Conservation (phyloP, 805 yeast genomes). For the Wilhelminamyces savonicus region DNA sequence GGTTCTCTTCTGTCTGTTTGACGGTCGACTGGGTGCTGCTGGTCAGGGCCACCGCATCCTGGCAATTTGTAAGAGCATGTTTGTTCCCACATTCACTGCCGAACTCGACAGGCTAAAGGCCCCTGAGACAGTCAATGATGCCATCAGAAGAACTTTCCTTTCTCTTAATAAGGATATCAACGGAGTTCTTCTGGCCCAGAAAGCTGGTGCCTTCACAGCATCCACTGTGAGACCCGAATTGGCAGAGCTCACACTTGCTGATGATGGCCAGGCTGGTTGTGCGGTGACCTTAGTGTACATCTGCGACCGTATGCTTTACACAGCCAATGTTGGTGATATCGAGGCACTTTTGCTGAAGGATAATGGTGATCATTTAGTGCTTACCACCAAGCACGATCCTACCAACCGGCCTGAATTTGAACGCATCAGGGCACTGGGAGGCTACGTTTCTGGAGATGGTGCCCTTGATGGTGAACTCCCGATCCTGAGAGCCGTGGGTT, state of each 20-base stretch:
- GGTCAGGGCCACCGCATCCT: constrained; percentile 60
- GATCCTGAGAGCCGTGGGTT: constrained; percentile 90
- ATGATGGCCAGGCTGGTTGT: constrained; percentile 75
- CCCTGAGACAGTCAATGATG: constrained; percentile 56
- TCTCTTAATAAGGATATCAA: constrained; percentile 78
- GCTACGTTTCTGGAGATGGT: constrained; percentile 80
- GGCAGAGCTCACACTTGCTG: constrained; percentile 48
- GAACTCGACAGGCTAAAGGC: constrained; percentile 47
- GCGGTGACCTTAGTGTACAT: constrained; percentile 79
- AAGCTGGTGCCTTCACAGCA: constrained; percentile 35
- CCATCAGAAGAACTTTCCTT: constrained; percentile 76
- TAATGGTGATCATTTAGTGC: constrained; percentile 71
- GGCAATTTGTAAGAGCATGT: constrained; percentile 62
- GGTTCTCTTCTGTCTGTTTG: constrained; percentile 74
- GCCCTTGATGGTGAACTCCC: constrained; percentile 76
- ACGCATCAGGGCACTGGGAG: constrained; percentile 86
- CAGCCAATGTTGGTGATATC: constrained; percentile 90
- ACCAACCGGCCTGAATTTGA: constrained; percentile 72
- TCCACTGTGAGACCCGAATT: constrained; percentile 36
- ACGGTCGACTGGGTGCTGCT: constrained; percentile 64
- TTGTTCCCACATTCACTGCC: constrained; percentile 59
- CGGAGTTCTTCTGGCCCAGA: constrained; percentile 42
- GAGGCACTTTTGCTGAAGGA: constrained; percentile 72
- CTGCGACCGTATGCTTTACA: constrained; percentile 59
- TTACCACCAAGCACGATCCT: constrained; percentile 82